Base-by-base conservation (phyloP, 352 stramenopile genomes). In the Paralagenidium karlingii region DNA sequence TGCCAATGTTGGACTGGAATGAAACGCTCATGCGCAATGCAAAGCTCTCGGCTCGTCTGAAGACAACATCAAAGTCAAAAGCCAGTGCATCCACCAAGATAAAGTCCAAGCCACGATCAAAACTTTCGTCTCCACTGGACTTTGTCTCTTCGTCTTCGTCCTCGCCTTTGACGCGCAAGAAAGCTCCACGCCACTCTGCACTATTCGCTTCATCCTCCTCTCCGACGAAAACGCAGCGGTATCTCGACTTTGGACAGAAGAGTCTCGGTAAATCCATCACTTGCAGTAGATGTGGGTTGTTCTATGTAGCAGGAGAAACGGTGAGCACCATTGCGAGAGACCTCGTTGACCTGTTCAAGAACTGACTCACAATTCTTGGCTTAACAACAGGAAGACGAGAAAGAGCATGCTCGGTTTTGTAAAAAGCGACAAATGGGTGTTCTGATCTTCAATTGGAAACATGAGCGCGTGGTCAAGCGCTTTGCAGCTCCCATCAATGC, bases 191-290 rank as follows among this genome's bases (percentile, higher is more conserved):
- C n/a, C n/a, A n/a, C n/a, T n/a, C n/a, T n/a, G n/a, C n/a, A n/a
- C n/a, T n/a, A n/a, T n/a, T n/a, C n/a, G n/a, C n/a, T n/a, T n/a
- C n/a, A n/a, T n/a, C n/a, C n/a, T n/a, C n/a, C n/a, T n/a, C n/a
- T n/a, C 16, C 25, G 25, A 51, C 49, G 38, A 21, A 51, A 4
- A 62, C 48, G 3, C 76, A 89, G 43, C 51, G 65, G 37, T 90
- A 85, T 28, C 66, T 90, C 36, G 76, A 90, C 40, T 36, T 87
- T 5, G 76, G 76, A 0, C 76, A 90, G 45, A 74, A 70, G 27
- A 63, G 61, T 31, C 82, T 90, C 45, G 74, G 74, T 8, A 53
- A 68, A 22, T 58, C 68, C 30, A 63, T 61, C 34, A 82, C 56
- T 11, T 90, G 76, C 42, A 27, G 40, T 11, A 66, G 33, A 12